Evolutionary conservation across 192 early-diverging fungal genomes (phyloP).

Genomic region (Umbelopsis ramanniana): DNA sequence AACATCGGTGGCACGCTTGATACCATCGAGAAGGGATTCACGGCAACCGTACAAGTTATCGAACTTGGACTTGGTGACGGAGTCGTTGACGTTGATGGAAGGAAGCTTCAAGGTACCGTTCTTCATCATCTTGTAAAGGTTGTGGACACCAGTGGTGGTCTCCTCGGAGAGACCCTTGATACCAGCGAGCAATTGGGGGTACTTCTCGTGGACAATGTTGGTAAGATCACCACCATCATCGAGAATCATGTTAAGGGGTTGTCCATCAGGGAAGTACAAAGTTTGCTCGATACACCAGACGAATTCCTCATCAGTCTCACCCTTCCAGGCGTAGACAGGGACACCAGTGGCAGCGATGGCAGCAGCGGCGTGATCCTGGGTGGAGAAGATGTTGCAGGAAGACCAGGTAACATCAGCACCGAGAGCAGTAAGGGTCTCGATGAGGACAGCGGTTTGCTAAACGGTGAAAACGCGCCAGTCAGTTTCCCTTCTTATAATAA

Average conservation of each 20-base stretch:
- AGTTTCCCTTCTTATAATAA: not conserved
- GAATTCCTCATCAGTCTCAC: slow-evolving; percentile 99
- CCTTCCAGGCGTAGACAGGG: slow-evolving; percentile 99
- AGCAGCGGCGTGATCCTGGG: slow-evolving; percentile 98
- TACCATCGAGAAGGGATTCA: slow-evolving; percentile 98
- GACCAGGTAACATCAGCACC: slow-evolving; percentile 90
- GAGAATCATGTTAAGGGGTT: slow-evolving; percentile 98
- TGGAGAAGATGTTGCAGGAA: slow-evolving; percentile 86
- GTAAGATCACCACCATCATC: slow-evolving; percentile 99
- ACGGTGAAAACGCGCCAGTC: not conserved
- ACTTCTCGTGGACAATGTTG: slow-evolving; percentile 93
- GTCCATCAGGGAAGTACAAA: slow-evolving; percentile 91
- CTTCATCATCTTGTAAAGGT: slow-evolving; percentile 98
- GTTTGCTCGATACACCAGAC: slow-evolving; percentile 98
- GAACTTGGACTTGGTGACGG: slow-evolving; percentile 99
- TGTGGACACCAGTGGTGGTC: slow-evolving; percentile 99
- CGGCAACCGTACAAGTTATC: slow-evolving; percentile 99
- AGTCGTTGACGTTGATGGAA: slow-evolving; percentile 99
- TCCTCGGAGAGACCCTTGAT: slow-evolving; percentile 98
- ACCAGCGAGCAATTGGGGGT: slow-evolving; percentile 83
- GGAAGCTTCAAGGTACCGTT: slow-evolving; percentile 96
- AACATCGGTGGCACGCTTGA: slow-evolving; percentile 99
- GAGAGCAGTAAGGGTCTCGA: slow-evolving; percentile 93
- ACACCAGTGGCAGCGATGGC: slow-evolving; percentile 96
- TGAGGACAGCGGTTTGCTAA: slow-evolving; percentile 93